Base-by-base conservation (phyloP, 148 eudicot genomes). In the Cornus suecica region DNA sequence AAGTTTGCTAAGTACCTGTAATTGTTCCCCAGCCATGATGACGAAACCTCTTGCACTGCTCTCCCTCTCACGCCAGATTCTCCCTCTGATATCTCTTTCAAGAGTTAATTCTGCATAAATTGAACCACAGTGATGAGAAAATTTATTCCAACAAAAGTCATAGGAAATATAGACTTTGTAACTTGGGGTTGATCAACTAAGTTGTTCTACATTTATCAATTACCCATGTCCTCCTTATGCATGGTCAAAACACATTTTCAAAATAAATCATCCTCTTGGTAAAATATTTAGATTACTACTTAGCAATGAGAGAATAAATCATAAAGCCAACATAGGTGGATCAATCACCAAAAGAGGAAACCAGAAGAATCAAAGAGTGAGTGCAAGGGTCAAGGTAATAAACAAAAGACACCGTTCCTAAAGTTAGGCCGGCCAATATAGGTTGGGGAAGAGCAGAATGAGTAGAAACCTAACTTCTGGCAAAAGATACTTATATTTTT, bases 1-100 rank as follows among this genome's bases (percentile, higher is more conserved):
- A 20, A 89, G 82, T 15, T 90, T 86, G 28, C 75, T 82, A 9
- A 87, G 83, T n/a, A 89, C 90, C 74, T 85, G 69, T 22, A 85
- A 72, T 61, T 86, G 84, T 41, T 85, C 84, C 60, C 76, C 74
- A 0, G 89, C 86, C 86, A 88, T 85, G 34, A 28, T 20, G 18
- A 20, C 7, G n/a, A 22, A 6, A 20, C n/a, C 62, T 1, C 62
- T 58, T 58, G 1, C 62, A 5, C 25, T 15, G 52, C n/a, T 52
- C 20, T 14, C 63, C 48, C 80, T 27, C 45, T 76, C 16, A 1
- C 28, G 3, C 48, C 16, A 3, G 14, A 20, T 30, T 52, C 70
- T 31, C 2, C 32, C 51, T 10, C 70, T 67, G 23, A 16, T 14
- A 54, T 54, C 20, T 54, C 62, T 22, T n/a, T 22, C 62, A 11